These are phyloP conservation scores for Spergularia azorica DNA, from an alignment of 179 eudicot genomes.

Conservation along the genomic window DNA sequence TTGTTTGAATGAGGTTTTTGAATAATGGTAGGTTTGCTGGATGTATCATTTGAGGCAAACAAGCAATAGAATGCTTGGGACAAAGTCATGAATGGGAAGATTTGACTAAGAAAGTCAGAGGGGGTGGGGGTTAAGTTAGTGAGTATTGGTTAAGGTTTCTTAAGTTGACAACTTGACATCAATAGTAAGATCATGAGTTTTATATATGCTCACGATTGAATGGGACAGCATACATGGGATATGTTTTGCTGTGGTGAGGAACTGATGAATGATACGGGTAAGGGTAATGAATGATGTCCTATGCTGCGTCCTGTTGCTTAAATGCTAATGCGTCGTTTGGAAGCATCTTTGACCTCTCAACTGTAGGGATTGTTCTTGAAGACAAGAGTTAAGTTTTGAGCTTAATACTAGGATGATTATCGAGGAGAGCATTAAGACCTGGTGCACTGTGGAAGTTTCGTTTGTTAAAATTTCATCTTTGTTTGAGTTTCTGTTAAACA, in stretches of 20 bases:
- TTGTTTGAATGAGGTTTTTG: too few species aligned
- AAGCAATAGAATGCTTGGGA: too few species aligned
- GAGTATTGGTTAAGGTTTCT: not conserved
- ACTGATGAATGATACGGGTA: not conserved
- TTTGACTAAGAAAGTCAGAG: not conserved
- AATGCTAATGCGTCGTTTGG: too few species aligned
- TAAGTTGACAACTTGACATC: too few species aligned
- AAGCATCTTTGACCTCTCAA: not conserved
- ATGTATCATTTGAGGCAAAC: too few species aligned
- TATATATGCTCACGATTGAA: not conserved
- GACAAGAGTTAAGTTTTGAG: too few species aligned
- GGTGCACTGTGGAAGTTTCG: too few species aligned
- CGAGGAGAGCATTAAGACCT: too few species aligned
- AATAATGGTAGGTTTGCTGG: too few species aligned
- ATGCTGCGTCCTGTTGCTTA: not conserved
- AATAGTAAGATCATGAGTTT: not conserved
- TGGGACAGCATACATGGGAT: not conserved
- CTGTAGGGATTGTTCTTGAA: not conserved
- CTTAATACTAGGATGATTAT: too few species aligned
- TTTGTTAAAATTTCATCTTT: too few species aligned
- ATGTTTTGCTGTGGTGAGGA: not conserved
- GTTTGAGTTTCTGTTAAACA: too few species aligned
- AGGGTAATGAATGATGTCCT: not conserved
- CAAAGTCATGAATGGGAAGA: not conserved
- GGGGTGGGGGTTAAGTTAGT: not conserved